phyloP scores from a whole-genome alignment of 2,329 filamentous ascomycete genomes.

The Pseudogymnoascus sp. region DNA sequence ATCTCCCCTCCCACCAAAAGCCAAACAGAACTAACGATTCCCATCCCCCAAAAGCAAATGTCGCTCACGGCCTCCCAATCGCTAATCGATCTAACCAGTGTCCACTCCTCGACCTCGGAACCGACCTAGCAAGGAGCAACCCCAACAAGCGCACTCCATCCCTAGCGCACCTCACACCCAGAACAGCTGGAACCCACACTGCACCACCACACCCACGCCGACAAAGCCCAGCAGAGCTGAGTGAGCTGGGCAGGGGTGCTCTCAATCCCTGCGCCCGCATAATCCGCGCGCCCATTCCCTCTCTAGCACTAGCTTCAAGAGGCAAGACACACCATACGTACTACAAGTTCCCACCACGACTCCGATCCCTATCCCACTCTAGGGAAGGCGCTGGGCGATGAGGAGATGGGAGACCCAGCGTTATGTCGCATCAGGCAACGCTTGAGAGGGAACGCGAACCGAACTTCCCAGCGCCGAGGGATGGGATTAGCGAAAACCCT shows the following conservation, averaged over 20 bases:
- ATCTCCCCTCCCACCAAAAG: neutral
- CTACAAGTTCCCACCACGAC: neutral
- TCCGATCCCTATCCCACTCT: neutral
- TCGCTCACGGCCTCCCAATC: neutral
- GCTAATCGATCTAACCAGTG: neutral
- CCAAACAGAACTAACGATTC: neutral
- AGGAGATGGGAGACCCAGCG: neutral
- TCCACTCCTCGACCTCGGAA: neutral
- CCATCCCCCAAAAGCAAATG: neutral
- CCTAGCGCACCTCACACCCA: no score
- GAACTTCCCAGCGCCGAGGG: neutral
- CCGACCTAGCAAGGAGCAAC: neutral
- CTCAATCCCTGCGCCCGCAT: neutral
- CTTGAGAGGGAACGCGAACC: no score
- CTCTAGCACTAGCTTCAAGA: neutral
- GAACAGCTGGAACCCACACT: no score
- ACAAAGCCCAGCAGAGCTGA: neutral
- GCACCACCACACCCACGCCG: no score
- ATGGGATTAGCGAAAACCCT: neutral
- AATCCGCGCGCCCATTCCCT: no score
- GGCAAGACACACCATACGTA: neutral
- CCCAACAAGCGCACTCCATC: no score
- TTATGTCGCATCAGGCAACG: no score
- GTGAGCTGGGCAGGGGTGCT: neutral
- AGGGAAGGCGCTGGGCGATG: neutral